Base-by-base conservation (phyloP, 2,329 filamentous ascomycete genomes). In the Trichoderma guizhouense region DNA sequence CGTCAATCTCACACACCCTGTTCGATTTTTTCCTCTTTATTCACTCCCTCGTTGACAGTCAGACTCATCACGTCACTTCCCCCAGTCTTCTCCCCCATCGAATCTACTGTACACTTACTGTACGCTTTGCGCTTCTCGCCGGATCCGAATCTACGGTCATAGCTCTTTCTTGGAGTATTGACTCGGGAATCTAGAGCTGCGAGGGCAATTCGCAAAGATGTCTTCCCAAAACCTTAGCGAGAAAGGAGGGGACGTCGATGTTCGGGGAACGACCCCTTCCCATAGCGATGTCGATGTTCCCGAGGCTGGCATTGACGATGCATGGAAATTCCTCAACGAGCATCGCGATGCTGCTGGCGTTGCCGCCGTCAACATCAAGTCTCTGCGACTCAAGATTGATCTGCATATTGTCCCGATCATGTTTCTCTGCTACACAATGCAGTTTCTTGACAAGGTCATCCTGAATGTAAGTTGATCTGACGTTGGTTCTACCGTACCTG, bases 401-500 rank as follows among this genome's bases (percentile, higher is more conserved):
- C 86, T 82, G 81, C 85, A 83, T 63, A 88, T 91, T 68, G 82
- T 91, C 39, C 89, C 89, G 0, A 82, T 90, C 68, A 89, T 90
- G 86, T 90, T 90, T 73, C 79, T 84, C 58, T 87, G 85, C 76
- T 91, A 91, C 76, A 86, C 86, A n/a, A 83, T 90, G 80, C 88
- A 90, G 76, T 90, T 90, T 74, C 81, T 90, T 58, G 89, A 91
- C 81, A 91, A 91, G 79, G 86, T 90, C 72, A 84, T 88, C 32
- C 84, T 90, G 58, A 91, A 91, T 75, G 88, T 89, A 66, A 77
- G 86, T 68, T 26, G n/a, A 30, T 57, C 32, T 53, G 9, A 15
- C 34, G 57, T 57, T 30, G 26, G n/a, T 63, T 43, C 39, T 7
- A 30, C 7, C 7, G 51, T 60, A 68, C 55, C 53, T 69, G 65